Base-by-base conservation (phyloP, 345 rosid genomes). In the Linum tenue region DNA sequence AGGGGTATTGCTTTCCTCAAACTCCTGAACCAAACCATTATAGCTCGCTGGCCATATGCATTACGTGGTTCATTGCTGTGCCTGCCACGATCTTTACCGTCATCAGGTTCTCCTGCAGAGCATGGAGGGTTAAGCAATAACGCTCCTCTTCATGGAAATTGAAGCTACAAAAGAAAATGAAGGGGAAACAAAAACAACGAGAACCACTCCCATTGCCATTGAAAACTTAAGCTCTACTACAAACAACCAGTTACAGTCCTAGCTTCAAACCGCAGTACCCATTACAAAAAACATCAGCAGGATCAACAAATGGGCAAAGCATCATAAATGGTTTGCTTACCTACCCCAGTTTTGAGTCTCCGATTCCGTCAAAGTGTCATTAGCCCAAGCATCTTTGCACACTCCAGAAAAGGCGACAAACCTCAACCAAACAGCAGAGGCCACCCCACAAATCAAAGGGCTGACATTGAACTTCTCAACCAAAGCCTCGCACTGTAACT, bases 401-500 rank as follows among this genome's bases (percentile, higher is more conserved):
- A 86, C 63, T 56, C 85, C 69, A n/a, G 87, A 79, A 17, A 66
- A 53, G 56, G 84, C 77, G 63, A 88, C 65, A 43, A 66, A 84
- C 22, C 88, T 78, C 60, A 85, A 67, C 85, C 89, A 84, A 43
- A 86, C 69, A 3, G 86, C 74, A 39, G 76, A 81, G 14, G 78
- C 81, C 11, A 91, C 68, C 64, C 90, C 94, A 64, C 81, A 69
- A 66, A 88, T 78, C 82, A 86, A 72, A 12, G 88, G 96, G 22
- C 80, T 81, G 8, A 68, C 92, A 22, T 77, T 74, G 37, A 87
- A 81, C 65, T 77, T 76, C 37, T 79, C 81, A 35, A 83, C 92
- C 65, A 92, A 71, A 14, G 87, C 85, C 79, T 83, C 92, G 43
- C 92, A 89, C 56, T 92, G 95, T 65, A 70, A 73, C 72, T 83